Base-by-base conservation (phyloP, 495 filamentous ascomycete species). In the Lophiostoma macrostomum region DNA sequence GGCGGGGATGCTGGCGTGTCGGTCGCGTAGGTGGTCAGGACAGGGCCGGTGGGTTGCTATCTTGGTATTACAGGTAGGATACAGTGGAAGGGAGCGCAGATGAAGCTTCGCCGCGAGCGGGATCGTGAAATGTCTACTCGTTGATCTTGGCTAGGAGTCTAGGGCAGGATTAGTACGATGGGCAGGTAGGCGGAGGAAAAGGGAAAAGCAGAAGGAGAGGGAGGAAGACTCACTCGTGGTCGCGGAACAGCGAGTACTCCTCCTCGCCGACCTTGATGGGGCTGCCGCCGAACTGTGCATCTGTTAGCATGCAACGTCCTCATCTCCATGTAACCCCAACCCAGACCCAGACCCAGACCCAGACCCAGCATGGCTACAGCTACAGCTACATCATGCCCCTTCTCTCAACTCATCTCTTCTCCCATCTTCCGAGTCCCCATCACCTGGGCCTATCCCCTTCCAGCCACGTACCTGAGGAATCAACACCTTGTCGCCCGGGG, bases 231-330 rank as follows among this genome's bases (percentile, higher is more conserved):
- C 83, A 96, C 93, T 99, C 93, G 73, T 88, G 84, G 72, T 99
- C 93, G 61, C 91, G 79, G 84, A 94, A 99, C 50, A 99, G 85
- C 54, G 85, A 83, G 75, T 82, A 97, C 77, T 97, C 93, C 57
- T 96, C 88, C 58, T 97, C 91, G 56, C 91, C 91, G 62, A 97
- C 89, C 81, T 96, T 96, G 71, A 99, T 80, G 46, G 94, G 85
- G 68, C 86, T 90, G 50, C 93, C 93, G 71, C 93, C 93, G 67
- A 86, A 99, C 93, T 98, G 60, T 55, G 58, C 32, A 13, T 25
- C 31, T 46, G 22, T 47, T 40, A 65, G 76, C 62, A 76, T 69
- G 10, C 64, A 29, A 51, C 28, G 48, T 25, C 24, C 25, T 14
- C 34, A 38, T 39, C 30, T 49, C 49, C 19, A 37, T 41, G 29